Conservation (phyloP, 164 flowering plant genomes). For the Sextonia rubra region DNA sequence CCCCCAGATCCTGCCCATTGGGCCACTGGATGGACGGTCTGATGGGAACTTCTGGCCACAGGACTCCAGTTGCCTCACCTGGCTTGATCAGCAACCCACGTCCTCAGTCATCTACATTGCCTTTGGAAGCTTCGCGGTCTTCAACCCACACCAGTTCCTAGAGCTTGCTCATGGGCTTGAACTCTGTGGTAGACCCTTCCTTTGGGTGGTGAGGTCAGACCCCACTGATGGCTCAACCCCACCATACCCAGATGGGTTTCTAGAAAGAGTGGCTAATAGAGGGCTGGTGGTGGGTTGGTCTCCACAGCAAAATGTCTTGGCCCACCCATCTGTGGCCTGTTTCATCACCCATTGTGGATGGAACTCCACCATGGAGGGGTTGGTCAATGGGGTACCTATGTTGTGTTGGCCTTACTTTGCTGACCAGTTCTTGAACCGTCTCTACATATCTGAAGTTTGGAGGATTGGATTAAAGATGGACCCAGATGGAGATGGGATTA, state of each 20-base stretch:
- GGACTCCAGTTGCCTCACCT: conserved; percentile 5
- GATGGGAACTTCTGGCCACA: conserved; percentile 3
- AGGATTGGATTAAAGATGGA: conserved; percentile 17
- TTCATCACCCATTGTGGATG: conserved; percentile 20
- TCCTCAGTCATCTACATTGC: conserved; percentile 5
- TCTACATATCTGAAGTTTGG: conserved; percentile 17
- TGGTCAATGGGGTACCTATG: conserved; percentile 14
- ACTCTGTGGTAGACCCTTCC: background rate
- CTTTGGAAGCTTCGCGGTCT: background rate
- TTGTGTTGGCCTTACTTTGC: conserved; percentile 25
- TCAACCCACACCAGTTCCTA: background rate
- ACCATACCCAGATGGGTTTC: conserved; percentile 9
- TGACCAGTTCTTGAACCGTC: conserved; percentile 16
- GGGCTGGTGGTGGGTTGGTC: conserved; percentile 11
- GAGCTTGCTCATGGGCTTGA: background rate
- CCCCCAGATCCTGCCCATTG: background rate
- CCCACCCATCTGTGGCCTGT: conserved; percentile 21
- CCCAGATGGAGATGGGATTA: conserved; percentile 11
- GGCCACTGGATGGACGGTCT: background rate
- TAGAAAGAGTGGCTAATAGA: background rate
- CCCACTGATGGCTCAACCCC: background rate
- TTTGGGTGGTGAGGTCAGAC: conserved; percentile 5
- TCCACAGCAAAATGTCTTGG: conserved; percentile 21
- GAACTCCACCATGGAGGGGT: conserved; percentile 20
- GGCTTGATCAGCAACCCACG: background rate